Evolutionary conservation across 1,139 yeast genomes (phyloP).

Genomic region (Nakaseomyces sp.): DNA sequence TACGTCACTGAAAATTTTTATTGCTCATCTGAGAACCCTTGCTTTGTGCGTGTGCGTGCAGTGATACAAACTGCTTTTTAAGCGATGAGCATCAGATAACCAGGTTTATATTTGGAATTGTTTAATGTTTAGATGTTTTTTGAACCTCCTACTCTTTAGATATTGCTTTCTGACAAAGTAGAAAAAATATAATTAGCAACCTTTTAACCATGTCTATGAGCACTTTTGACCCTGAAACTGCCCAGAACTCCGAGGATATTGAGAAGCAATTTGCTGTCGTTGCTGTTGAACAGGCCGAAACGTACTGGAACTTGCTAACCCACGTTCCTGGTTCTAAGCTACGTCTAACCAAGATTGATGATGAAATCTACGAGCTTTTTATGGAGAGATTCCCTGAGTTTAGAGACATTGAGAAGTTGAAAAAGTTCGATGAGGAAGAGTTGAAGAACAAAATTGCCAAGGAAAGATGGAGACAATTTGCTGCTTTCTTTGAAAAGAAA

Average conservation of each 20-base stretch:
- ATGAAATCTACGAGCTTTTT: constrained; percentile 66
- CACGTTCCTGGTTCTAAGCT: constrained; percentile 71
- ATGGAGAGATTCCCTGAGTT: constrained; percentile 80
- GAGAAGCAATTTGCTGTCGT: constrained; percentile 96
- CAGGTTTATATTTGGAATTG: no score
- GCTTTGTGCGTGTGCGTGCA: no score
- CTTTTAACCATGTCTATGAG: constrained; percentile 23
- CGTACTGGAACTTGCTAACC: constrained; percentile 78
- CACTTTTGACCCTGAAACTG: constrained; percentile 47
- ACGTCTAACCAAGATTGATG: constrained; percentile 71
- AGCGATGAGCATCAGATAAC: not conserved
- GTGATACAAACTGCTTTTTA: no score
- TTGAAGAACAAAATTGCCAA: constrained; percentile 78
- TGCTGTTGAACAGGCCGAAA: constrained; percentile 92
- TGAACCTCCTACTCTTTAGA: no score
- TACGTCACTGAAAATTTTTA: not conserved
- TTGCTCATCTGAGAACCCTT: no score
- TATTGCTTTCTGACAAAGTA: no score
- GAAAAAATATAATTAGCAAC: no score
- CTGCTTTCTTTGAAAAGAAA: constrained; percentile 68
- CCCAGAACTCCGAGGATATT: constrained; percentile 60
- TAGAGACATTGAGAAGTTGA: constrained; percentile 46
- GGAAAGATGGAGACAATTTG: constrained; percentile 82
- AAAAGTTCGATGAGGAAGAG: constrained; percentile 59
- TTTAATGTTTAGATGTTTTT: no score